Base-by-base conservation (phyloP, 331 rosid species). In the Acacia concinna region DNA sequence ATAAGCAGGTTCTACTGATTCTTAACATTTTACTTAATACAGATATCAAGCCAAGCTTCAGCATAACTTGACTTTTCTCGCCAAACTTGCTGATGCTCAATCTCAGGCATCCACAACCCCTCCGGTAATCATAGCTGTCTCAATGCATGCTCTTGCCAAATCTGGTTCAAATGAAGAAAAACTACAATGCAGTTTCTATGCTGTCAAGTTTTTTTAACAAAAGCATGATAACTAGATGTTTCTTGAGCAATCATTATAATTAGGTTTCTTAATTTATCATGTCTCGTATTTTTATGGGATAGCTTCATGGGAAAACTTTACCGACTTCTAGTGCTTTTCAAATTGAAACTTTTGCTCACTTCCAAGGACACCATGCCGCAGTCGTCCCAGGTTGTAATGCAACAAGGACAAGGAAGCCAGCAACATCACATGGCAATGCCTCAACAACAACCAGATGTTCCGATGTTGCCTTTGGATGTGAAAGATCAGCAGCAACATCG, bases 21-120 rank as follows among this genome's bases (percentile, higher is more conserved):
- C 35, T 68, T 67, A 49, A 71, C 34, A 43, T 81, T 31, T 54
- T 32, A 37, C 69, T 27, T 76, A 71, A 49, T 51, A 35, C 80
- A 90, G 94, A 65, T 81, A 14, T 70, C 86, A 82, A 78, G 85
- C 83, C 52, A 80, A 41, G 84, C 94, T 90, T 81, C 90, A 87
- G 85, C 60, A 82, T 18, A 90, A 90, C 89, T 83, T 90, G 86
- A 82, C 81, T 37, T 78, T 73, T 66, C 88, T 87, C 4, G 85
- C 87, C 71, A 81, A 62, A 74, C 82, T 86, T 23, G 91, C 91
- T 5, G 89, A 87, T 70, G 73, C 68, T 56, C 88, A 52, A 21
- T 63, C 81, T 44, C 83, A 51, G 43, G 67, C 59, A 14, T 80
- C 79, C 17, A 73, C 20, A 2, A 82, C 79, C 28, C 59, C 87